A percentile compares a stretch with the other conserved stretches of the same genome.
Conservation (phyloP, 2,329 filamentous ascomycete species). For the Fusarium liriodendri region DNA sequence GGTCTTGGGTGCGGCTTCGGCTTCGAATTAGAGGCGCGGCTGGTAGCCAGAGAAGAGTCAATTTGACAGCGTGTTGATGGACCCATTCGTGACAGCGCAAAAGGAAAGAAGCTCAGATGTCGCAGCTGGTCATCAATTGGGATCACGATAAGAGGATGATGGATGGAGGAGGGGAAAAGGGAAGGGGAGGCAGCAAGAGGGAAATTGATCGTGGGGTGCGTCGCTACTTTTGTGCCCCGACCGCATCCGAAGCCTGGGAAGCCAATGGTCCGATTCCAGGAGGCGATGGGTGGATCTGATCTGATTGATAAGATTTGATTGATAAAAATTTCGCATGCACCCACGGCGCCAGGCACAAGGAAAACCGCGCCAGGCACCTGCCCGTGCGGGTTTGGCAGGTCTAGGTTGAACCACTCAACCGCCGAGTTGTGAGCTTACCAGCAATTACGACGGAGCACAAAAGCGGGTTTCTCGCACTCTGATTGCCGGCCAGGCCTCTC, state of each 20-base stretch:
- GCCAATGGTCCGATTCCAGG: constrained; percentile 50
- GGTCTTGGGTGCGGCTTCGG: constrained; percentile 28
- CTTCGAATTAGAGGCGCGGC: constrained; percentile 26
- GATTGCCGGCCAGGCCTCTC: constrained; percentile 17
- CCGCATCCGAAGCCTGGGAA: constrained; percentile 37
- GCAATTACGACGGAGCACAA: constrained; percentile 23
- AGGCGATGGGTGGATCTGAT: constrained; percentile 51
- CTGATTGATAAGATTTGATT: constrained; percentile 63
- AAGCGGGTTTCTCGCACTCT: constrained; percentile 22
- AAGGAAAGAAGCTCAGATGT: constrained; percentile 7
- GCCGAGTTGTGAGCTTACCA: constrained; percentile 7
- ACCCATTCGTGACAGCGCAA: constrained; percentile 20
- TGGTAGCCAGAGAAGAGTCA: constrained; percentile 19
- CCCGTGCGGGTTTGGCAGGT: not conserved
- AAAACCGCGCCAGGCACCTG: constrained; percentile 27
- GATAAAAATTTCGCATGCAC: constrained; percentile 50
- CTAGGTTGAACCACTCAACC: constrained; percentile 1
- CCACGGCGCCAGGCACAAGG: constrained; percentile 36
- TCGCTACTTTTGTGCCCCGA: constrained; percentile 45
- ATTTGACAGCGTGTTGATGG: constrained; percentile 14
- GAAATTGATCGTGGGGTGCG: constrained; percentile 44
- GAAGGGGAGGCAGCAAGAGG: constrained; percentile 23
- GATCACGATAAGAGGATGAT: constrained; percentile 5
- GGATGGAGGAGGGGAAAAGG: constrained; percentile 2
- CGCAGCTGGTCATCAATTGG: constrained; percentile 7